A percentile compares a stretch with the other conserved stretches of the same genome.
These are phyloP conservation scores for Pelargonium hybrid DNA, from an alignment of 441 rosid genomes.

Conservation along the genomic window DNA sequence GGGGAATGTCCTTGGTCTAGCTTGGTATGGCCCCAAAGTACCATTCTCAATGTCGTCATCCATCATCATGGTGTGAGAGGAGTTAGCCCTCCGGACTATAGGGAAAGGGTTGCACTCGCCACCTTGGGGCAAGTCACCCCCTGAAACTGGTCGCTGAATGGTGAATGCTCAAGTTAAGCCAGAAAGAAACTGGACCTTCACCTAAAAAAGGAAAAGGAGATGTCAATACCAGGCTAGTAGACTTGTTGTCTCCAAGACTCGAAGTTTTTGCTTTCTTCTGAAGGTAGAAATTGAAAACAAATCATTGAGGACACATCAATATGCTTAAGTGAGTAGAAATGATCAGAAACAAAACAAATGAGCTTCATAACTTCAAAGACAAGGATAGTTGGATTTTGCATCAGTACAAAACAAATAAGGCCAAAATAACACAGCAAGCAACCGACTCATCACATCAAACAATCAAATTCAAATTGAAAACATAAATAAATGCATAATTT, in stretches of 20 bases:
- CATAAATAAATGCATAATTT: background rate
- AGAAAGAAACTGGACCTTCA: conserved; percentile 20
- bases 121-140: conserved; percentile 56
- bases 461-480: background rate
- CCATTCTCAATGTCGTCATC: conserved; percentile 79
- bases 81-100: conserved; percentile 34
- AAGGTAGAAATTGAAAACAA: background rate
- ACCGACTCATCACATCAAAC: no score
- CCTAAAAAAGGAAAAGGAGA: background rate
- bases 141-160: conserved; percentile 58
- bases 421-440: background rate
- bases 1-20: conserved; percentile 82
- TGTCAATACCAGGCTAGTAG: background rate
- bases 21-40: conserved; percentile 55
- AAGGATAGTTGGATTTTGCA: background rate
- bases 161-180: conserved; percentile 25
- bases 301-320: no score
- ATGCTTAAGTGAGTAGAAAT: no score
- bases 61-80: conserved; percentile 54
- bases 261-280: background rate
- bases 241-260: background rate
- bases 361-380: background rate
- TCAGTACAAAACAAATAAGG: background rate
- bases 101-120: conserved; percentile 37
- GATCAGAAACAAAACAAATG: no score